These are phyloP conservation scores for Alternaria sp. DNA, from an alignment of 2,329 filamentous ascomycete species.

Conservation along the genomic window DNA sequence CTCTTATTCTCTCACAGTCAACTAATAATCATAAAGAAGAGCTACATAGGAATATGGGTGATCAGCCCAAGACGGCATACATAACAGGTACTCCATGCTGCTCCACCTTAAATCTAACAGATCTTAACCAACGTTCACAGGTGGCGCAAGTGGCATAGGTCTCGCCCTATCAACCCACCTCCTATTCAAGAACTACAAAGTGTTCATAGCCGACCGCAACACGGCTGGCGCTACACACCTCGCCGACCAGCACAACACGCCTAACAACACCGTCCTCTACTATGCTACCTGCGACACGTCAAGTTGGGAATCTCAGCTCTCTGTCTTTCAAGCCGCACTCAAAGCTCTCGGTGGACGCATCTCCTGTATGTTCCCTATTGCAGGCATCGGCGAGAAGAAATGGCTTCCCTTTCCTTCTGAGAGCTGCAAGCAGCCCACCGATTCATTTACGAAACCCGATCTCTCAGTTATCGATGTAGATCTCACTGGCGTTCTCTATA, in stretches of 20 bases:
- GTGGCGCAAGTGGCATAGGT: conserved; percentile 47
- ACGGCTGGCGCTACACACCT: conserved; percentile 34
- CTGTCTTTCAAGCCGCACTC: conserved; percentile 49
- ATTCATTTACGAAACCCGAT: conserved; percentile 51
- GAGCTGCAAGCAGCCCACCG: conserved; percentile 22
- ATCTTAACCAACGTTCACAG: conserved; percentile 7
- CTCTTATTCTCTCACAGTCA: background rate
- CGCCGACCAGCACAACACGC: conserved; percentile 26
- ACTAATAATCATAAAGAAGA: background rate
- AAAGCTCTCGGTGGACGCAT: conserved; percentile 47
- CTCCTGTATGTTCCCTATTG: conserved; percentile 53
- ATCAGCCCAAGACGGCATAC: conserved; percentile 17
- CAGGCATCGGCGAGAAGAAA: conserved; percentile 52
- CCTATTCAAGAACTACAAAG: conserved; percentile 51
- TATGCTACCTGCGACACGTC: conserved; percentile 45
- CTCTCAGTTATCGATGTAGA: conserved; percentile 52
- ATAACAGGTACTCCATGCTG: conserved; percentile 19
- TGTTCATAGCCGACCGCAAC: conserved; percentile 58
- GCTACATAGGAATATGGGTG: background rate
- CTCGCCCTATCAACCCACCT: conserved; percentile 44
- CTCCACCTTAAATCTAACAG: background rate
- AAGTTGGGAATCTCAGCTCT: conserved; percentile 49
- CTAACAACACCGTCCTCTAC: conserved; percentile 15
- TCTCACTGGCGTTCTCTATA: conserved; percentile 55
- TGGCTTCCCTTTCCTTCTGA: conserved; percentile 40